Conservation (phyloP, 208 protist species). For the Trypanosoma brucei region DNA sequence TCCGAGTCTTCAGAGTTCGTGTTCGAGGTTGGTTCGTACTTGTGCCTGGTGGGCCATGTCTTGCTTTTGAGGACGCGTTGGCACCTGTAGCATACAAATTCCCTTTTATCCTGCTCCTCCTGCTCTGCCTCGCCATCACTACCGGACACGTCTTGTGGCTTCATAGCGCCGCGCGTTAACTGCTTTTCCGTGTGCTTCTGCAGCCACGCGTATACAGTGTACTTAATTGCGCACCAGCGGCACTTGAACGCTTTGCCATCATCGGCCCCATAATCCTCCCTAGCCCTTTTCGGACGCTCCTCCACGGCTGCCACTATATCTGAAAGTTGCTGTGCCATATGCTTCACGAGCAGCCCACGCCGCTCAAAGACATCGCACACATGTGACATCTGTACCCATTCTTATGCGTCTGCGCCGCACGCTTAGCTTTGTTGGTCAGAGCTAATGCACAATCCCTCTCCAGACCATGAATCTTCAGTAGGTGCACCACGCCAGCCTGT, state of each 20-base stretch:
- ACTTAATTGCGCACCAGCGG: background rate
- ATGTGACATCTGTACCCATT: background rate
- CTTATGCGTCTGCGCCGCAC: background rate
- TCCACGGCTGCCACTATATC: background rate
- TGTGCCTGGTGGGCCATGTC: background rate
- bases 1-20: background rate
- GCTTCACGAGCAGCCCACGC: background rate
- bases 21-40: background rate
- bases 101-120: background rate
- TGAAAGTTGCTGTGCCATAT: background rate
- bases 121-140: background rate
- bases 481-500: background rate
- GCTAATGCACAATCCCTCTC: background rate
- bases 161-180: background rate
- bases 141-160: background rate
- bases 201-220: background rate
- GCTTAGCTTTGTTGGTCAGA: background rate
- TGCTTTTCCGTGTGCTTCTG: background rate
- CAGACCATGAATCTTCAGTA: background rate
- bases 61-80: conserved; percentile 1
- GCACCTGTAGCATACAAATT: background rate
- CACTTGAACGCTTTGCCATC: background rate
- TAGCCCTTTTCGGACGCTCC: background rate
- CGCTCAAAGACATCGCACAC: conserved; percentile 1
- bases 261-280: background rate